A percentile compares a stretch with the other conserved stretches of the same genome.
phyloP scores from a whole-genome alignment of 2,329 filamentous ascomycete species.

The Monosporascus sp. region DNA sequence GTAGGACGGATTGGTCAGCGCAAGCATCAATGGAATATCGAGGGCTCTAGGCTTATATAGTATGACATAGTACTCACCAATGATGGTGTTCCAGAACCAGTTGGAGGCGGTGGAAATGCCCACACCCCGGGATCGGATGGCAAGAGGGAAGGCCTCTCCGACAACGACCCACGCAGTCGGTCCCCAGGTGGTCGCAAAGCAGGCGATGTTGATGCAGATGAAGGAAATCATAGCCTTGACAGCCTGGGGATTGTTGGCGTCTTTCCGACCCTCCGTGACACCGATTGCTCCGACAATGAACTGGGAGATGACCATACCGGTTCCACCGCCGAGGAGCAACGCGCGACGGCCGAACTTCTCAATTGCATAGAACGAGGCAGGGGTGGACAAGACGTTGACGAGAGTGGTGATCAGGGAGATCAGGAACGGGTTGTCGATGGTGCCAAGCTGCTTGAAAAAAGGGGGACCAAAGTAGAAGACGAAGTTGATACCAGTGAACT shows the following conservation, averaged over 20 bases:
- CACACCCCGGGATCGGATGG: slow-evolving; percentile 68
- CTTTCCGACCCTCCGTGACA: slow-evolving; percentile 34
- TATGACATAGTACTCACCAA: slow-evolving; percentile 12
- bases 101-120: slow-evolving; percentile 67
- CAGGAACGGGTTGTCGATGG: slow-evolving; percentile 63
- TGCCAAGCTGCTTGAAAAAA: slow-evolving; percentile 63
- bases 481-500: slow-evolving; percentile 61
- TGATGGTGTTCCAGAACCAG: slow-evolving; percentile 66
- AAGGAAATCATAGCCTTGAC: slow-evolving; percentile 60
- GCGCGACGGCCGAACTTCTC: slow-evolving; percentile 65
- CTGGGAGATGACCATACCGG: slow-evolving; percentile 65
- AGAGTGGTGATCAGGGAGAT: slow-evolving; percentile 68
- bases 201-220: slow-evolving; percentile 76
- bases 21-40: not conserved
- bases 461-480: slow-evolving; percentile 68
- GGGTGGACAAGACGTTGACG: slow-evolving; percentile 71
- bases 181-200: slow-evolving; percentile 74
- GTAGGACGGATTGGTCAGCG: slow-evolving; percentile 33
- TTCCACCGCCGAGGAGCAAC: slow-evolving; percentile 62
- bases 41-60: not conserved
- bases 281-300: slow-evolving; percentile 64
- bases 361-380: slow-evolving; percentile 66
- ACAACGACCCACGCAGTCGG: slow-evolving; percentile 65
- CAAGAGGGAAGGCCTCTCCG: slow-evolving; percentile 71
- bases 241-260: slow-evolving; percentile 28